Base-by-base conservation (phyloP, 2,329 filamentous ascomycete species). In the Diaporthe aspalathi region DNA sequence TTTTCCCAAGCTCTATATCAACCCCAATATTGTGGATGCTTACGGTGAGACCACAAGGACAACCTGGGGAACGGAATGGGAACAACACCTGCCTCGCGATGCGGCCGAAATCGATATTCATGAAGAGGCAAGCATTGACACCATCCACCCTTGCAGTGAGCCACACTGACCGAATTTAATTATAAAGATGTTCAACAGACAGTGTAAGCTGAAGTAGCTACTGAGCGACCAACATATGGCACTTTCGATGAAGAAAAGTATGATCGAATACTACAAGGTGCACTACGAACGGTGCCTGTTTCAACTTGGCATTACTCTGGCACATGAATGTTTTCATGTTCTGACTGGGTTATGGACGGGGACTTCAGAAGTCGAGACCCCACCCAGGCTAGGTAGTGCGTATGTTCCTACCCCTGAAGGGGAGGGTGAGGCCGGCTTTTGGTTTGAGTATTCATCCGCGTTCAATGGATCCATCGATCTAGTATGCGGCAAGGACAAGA, bases 31-130 rank as follows among this genome's bases (percentile, higher is more conserved):
- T 8, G 7, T 12, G 0, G 0, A 2, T 1, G 5, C 0, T 54
- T 35, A 54, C 2, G 29, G 2, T 0, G 0, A 35, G 7, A 54
- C 50, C 7, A 0, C 1, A 1, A 29, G 52, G 52, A 0, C 0
- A 4, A 16, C 0, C 9, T 54, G 52, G 52, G 52, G 29, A 17
- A 32, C 32, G 5, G 32, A 32, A 32, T 32, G 32, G 32, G 5
- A 32, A 5, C 32, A 32, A 0, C 29, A 32, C 16, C 2, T 0
- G 6, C 27, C 27, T 2, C 0, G 1, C 8, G 0, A n/a, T 11
- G 24, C 50, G 1, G 5, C 50, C 2, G 5, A 20, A 3, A 53
- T 53, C 27, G 11, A 16, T 5, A 12, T 53, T 8, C 5, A 53
- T 8, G 2, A 7, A 20, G 50, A 4, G 50, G 50, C 12, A 32